Evolutionary conservation across 129 eudicot species (phyloP), one percentile per base, ranked within the genome.

Genomic region (Arctium minus): DNA sequence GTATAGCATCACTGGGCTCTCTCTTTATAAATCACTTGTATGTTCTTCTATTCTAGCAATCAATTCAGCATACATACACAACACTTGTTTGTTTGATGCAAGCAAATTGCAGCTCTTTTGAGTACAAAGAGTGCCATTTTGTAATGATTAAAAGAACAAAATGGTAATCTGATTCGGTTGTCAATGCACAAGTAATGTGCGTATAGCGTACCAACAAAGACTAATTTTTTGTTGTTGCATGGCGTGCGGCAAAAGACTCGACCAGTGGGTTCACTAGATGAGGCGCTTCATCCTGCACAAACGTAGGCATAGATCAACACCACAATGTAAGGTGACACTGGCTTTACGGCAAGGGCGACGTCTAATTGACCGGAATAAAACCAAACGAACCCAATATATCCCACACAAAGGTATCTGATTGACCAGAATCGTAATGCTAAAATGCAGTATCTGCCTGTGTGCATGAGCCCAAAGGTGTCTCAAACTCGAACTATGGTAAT

Each of bases 201-300:
- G 60, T 9, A 60, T 60, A 80, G 68, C 65, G 18, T 56, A 73
- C 37, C 67, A 3, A 8, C 72, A 9, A 78, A 72, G 79, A 81
- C 79, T 89, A 81, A 88, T 53, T 84, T 48, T 48, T 50, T 37
- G 64, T 10, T 82, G 85, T 64, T 11, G 86, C 86, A 85, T 92
- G 98, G 33, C 89, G 96, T 37, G 92, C 94, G 56, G 86, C 94
- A 84, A 94, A 94, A 48, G 98, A 89, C 74, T 90, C 87, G 15
- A 94, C 83, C 13, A 92, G 77, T 10, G 97, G 98, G 83, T 94
- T 94, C 84, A 94, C 97, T 31, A 94, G 88, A 86, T 94, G 89
- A 31, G 98, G 98, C 62, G 98, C 98, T 84, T 94, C 98, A 75
- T 94, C 98, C 97, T 94, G 85, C 90, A 89, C 78, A 76, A 79